These are phyloP conservation scores for Dinochytrium kinnereticum DNA, from an alignment of 371 early-diverging fungal genomes.

Conservation along the genomic window DNA sequence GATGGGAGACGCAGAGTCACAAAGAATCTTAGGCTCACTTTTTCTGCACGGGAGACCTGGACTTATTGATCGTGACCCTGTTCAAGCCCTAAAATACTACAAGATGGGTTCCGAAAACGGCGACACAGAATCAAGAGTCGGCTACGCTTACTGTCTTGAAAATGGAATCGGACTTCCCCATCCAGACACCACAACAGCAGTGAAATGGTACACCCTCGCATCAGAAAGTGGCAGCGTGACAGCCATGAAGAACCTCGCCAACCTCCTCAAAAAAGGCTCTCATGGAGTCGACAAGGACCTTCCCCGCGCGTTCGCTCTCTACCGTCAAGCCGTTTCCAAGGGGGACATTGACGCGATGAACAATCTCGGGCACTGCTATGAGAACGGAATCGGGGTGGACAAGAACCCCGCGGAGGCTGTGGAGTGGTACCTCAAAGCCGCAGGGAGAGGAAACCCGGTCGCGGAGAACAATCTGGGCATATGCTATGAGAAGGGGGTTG, in stretches of 20 bases:
- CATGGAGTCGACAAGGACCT: constrained; percentile 4
- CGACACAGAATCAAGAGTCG: constrained; percentile 33
- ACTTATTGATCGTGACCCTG: not conserved
- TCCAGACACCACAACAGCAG: not conserved
- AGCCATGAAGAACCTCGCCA: constrained; percentile 16
- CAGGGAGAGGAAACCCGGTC: constrained; percentile 2
- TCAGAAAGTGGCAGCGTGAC: constrained; percentile 8
- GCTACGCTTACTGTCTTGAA: constrained; percentile 4
- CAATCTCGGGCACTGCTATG: constrained; percentile 39
- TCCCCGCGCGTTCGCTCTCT: constrained; percentile 33
- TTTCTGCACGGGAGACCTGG: constrained; percentile 17
- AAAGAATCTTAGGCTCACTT: constrained; percentile 35
- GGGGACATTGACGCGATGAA: constrained; percentile 35
- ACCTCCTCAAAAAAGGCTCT: not conserved
- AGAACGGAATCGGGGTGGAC: constrained; percentile 30
- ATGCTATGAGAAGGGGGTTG: constrained; percentile 23
- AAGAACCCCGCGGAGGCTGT: not conserved
- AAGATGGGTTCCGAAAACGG: constrained; percentile 64
- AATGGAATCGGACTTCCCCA: constrained; percentile 4
- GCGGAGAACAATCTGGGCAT: constrained; percentile 14
- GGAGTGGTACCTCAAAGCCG: constrained; percentile 20
- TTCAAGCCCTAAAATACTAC: constrained; percentile 45
- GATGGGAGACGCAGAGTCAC: constrained; percentile 30
- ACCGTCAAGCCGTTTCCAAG: constrained; percentile 21
- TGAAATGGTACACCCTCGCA: constrained; percentile 15